Evolutionary conservation across 805 yeast species (phyloP).

Genomic region (Candida jianshihensis): DNA sequence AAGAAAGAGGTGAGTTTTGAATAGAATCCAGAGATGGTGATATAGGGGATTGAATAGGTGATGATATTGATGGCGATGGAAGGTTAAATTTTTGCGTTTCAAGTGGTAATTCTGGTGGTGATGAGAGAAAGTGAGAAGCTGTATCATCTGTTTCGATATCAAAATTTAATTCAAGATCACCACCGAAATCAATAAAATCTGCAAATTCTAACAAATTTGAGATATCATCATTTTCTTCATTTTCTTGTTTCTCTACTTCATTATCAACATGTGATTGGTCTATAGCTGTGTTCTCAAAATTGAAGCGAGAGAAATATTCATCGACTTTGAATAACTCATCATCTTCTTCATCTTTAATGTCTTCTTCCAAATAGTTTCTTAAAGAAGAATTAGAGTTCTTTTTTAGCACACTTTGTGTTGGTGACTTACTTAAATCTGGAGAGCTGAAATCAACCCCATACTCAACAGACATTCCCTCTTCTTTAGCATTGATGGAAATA

Average conservation of each 20-base stretch:
- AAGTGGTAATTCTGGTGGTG: constrained; percentile 1
- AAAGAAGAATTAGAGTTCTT: constrained; percentile 16
- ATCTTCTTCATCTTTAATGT: constrained; percentile 6
- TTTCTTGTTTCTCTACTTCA: background rate
- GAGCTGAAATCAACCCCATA: constrained; percentile 7
- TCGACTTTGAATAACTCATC: constrained; percentile 23
- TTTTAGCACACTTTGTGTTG: constrained; percentile 30
- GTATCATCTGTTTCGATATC: constrained; percentile 17
- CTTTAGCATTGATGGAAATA: constrained; percentile 31
- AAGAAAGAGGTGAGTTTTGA: constrained; percentile 10
- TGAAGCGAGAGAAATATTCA: constrained; percentile 16
- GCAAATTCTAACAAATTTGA: constrained; percentile 39
- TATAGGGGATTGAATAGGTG: constrained; percentile 1
- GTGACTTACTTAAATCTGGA: constrained; percentile 31
- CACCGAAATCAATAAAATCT: constrained; percentile 39
- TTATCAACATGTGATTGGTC: background rate
- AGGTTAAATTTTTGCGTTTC: background rate
- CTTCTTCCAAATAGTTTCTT: constrained; percentile 4
- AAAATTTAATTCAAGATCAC: constrained; percentile 29
- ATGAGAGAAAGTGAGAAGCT: constrained; percentile 5
- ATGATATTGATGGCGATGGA: background rate
- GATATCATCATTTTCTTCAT: constrained; percentile 24
- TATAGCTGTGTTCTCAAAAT: constrained; percentile 6
- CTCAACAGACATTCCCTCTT: constrained; percentile 44
- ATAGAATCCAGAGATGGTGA: constrained; percentile 1